Base-by-base conservation (phyloP, 495 filamentous ascomycete species). In the Polyplosphaeria fusca region DNA sequence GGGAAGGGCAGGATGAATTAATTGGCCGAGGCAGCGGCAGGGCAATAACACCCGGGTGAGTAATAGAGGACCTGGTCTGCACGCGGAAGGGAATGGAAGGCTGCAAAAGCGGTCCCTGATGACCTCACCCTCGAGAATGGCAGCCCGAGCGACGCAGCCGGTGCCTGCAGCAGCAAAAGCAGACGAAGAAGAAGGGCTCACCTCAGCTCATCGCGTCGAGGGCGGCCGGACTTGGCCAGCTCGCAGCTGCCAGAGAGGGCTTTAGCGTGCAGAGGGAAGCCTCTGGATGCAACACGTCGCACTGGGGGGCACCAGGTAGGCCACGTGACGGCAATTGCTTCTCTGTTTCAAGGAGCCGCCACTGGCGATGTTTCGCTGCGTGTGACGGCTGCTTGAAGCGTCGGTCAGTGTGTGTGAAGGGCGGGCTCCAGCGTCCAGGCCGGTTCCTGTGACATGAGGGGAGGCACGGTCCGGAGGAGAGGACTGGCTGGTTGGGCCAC, bases 121-220 rank as follows among this genome's bases (percentile, higher is more conserved):
- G 45, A 47, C 45, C 45, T 47, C 45, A 47, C 22, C 16, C 19
- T 42, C 12, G 7, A 7, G 2, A 47, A 19, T 47, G 7, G 30
- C 7, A 35, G 30, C 30, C 30, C 30, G 30, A 35, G 30, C 45
- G 27, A 14, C 7, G 14, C 7, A 35, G 50, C n/a, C 41, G 50
- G 53, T 55, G 54, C 37, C 27, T 53, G 53, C 49, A 58, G 63
- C 48, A 55, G 7, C n/a, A n/a, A n/a, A n/a, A n/a, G n/a, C n/a
- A n/a, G n/a, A n/a, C 30, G 30, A 14, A 35, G 7, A 35, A 14
- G 30, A 7, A 35, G 30, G 30, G 30, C 30, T 35, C 30, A 35
- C 30, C 7, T 35, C 30, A 35, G 30, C n/a, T n/a, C n/a, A n/a
- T n/a, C n/a, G n/a, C n/a, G n/a, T n/a, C n/a, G n/a, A n/a, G n/a